Percentiles rank a stretch among this genome's conserved stretches.
These are phyloP conservation scores for Diaporthe australafricana DNA, from an alignment of 2,329 filamentous ascomycete genomes.

Conservation along the genomic window DNA sequence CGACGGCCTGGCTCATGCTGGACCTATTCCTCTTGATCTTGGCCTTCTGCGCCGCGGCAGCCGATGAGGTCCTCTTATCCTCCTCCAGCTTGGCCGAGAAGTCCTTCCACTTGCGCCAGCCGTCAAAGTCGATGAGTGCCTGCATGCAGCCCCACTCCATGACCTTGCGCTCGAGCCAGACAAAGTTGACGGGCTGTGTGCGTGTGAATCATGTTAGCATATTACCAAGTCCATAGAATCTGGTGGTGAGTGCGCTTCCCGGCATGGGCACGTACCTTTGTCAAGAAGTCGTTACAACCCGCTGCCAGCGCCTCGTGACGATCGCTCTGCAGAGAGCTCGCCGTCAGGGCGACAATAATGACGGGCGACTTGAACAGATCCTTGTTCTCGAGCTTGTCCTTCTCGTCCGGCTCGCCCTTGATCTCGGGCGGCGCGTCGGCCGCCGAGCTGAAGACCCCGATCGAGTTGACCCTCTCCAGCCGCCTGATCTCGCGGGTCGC, in stretches of 20 bases:
- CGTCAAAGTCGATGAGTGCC: conserved; percentile 97
- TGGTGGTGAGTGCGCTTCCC: not conserved
- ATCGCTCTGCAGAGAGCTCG: conserved; percentile 93
- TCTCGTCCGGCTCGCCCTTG: conserved; percentile 63
- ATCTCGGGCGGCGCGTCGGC: conserved; percentile 64
- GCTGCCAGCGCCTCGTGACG: conserved; percentile 94
- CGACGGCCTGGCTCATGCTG: conserved; percentile 31
- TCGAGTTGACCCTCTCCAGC: conserved; percentile 89
- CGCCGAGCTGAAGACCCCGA: conserved; percentile 84
- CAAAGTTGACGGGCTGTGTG: conserved; percentile 89
- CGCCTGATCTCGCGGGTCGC: conserved; percentile 95
- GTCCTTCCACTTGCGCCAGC: conserved; percentile 97
- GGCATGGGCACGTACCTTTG: no score
- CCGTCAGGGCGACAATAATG: conserved; percentile 96
- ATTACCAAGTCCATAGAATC: conserved; percentile 2
- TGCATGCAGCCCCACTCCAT: conserved; percentile 99
- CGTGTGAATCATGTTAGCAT: conserved; percentile 51
- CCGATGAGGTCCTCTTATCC: conserved; percentile 27
- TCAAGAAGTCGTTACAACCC: conserved; percentile 97
- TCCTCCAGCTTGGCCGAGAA: conserved; percentile 63
- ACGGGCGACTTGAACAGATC: conserved; percentile 93
- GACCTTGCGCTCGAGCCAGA: conserved; percentile 96
- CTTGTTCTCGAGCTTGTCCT: conserved; percentile 76
- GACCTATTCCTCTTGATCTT: conserved; percentile 37
- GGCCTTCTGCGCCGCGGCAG: conserved; percentile 29